A percentile compares a stretch with the other conserved stretches of the same genome.
Evolutionary conservation across 768 basidiomycete genomes (phyloP).

Genomic region (Termitomyces sp.): DNA sequence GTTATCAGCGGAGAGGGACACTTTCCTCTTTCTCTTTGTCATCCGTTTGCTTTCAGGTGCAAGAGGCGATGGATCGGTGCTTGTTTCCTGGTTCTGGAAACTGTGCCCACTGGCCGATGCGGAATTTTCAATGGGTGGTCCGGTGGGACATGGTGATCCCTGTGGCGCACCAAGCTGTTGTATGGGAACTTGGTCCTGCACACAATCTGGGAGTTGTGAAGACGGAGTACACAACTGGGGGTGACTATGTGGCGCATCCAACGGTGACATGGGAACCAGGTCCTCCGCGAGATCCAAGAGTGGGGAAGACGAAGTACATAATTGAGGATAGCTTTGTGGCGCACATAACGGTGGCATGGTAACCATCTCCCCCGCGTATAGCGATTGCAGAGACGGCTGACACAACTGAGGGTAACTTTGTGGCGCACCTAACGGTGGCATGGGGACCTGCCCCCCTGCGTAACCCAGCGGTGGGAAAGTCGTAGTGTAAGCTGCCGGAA

Average conservation of each 20-base stretch:
- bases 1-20: too few relatives aligned
- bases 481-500: not conserved
- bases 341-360: not conserved
- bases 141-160: not conserved
- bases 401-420: not conserved
- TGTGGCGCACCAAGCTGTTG: not conserved
- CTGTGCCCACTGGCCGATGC: too few relatives aligned
- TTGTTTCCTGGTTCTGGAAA: too few relatives aligned
- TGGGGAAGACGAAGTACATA: not conserved
- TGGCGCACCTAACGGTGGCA: not conserved
- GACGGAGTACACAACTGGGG: not conserved
- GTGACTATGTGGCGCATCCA: not conserved
- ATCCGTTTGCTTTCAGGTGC: too few relatives aligned
- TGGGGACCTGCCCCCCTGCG: too few relatives aligned
- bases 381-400: not conserved
- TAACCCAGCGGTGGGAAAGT: not conserved
- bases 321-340: not conserved
- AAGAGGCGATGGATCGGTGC: not conserved
- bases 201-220: not conserved
- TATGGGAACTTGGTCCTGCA: not conserved
- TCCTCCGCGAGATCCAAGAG: not conserved
- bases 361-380: not conserved
- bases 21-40: not conserved
- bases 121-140: not conserved
- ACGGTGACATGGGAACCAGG: not conserved